phyloP scores from a whole-genome alignment of 2,329 filamentous ascomycete species.

The Calonectria pseudoturangicola region DNA sequence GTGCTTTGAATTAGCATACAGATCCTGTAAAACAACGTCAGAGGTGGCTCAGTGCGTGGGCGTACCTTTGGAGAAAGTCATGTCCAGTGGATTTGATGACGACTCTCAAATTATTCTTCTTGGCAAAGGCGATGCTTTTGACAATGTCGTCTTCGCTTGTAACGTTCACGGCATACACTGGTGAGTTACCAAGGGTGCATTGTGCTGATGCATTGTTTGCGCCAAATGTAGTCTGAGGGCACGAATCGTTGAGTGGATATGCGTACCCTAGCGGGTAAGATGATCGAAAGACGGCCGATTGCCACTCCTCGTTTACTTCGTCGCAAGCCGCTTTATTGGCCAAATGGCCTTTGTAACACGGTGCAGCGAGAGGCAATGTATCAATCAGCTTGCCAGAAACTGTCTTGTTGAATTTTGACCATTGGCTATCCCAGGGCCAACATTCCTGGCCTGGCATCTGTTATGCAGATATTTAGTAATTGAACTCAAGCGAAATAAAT shows the following conservation, averaged over 20 bases:
- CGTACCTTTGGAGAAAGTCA: slow-evolving; percentile 4
- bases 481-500: background rate
- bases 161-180: background rate
- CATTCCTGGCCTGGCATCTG: background rate
- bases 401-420: background rate
- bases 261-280: background rate
- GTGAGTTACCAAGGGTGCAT: background rate
- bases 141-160: background rate
- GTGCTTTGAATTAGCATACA: background rate
- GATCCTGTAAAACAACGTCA: background rate
- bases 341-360: background rate
- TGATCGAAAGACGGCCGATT: background rate
- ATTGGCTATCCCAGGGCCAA: slow-evolving; percentile 2
- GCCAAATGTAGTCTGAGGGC: background rate
- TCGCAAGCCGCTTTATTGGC: background rate
- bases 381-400: slow-evolving; percentile 4
- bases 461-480: background rate
- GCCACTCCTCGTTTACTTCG: background rate
- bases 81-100: background rate
- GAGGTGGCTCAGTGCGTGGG: background rate
- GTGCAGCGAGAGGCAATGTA: background rate
- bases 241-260: background rate
- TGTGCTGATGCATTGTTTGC: background rate
- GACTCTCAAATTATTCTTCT: slow-evolving; percentile 1
- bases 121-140: background rate